Evolutionary conservation across 106 monocot genomes (phyloP).

Genomic region (Posidonia australis): DNA sequence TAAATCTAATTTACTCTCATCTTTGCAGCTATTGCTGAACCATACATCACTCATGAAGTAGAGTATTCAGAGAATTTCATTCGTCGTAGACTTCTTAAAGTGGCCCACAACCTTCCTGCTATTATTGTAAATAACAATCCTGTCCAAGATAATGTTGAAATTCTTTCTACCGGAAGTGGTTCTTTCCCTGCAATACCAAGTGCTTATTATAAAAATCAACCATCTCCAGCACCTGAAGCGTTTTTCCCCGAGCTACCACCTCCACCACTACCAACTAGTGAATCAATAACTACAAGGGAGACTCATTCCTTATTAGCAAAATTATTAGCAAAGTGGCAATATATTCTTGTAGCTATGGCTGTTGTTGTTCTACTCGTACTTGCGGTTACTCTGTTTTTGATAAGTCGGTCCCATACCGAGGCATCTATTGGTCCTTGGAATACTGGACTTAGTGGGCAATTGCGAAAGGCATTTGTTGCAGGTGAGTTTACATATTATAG

Average conservation of each 20-base stretch:
- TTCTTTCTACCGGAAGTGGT: slow-evolving; percentile 60
- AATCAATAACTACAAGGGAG: background rate
- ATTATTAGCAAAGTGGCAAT: background rate
- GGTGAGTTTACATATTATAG: slow-evolving; percentile 18
- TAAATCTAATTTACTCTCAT: background rate
- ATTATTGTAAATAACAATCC: slow-evolving; percentile 7
- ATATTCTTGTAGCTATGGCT: slow-evolving; percentile 14
- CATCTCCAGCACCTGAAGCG: background rate
- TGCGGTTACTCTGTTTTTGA: slow-evolving; percentile 10
- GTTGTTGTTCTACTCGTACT: slow-evolving; percentile 18
- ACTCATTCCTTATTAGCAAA: background rate
- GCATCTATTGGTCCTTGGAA: slow-evolving; percentile 43
- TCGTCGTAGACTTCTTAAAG: slow-evolving; percentile 51
- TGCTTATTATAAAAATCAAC: no score
- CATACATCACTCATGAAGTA: slow-evolving; percentile 17
- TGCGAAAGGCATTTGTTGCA: slow-evolving; percentile 70
- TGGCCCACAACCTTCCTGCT: slow-evolving; percentile 55
- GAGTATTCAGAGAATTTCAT: slow-evolving; percentile 12
- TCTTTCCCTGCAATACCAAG: slow-evolving; percentile 52
- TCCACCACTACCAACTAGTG: background rate
- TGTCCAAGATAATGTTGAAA: slow-evolving; percentile 13
- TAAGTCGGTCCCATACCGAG: slow-evolving; percentile 16
- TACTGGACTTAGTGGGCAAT: slow-evolving; percentile 60
- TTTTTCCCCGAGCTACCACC: background rate
- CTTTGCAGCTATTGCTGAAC: slow-evolving; percentile 16